Evolutionary conservation across 306 rosid genomes (phyloP).

Genomic region (Medicago ruthenica): DNA sequence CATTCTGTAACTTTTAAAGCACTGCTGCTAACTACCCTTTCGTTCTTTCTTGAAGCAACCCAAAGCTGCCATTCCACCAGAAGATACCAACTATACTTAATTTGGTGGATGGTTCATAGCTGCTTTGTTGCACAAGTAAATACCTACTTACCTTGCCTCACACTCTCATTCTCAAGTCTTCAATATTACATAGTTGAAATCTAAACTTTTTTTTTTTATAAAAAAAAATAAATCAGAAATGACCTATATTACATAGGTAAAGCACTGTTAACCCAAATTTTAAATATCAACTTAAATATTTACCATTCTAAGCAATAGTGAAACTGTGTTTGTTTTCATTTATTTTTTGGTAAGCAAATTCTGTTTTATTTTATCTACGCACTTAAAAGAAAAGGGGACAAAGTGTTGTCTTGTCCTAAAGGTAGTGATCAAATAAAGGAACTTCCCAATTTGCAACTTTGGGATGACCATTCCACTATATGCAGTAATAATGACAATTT

Average conservation of each 20-base stretch:
- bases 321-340: no score
- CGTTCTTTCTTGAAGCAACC: constrained; percentile 63
- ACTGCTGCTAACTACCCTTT: constrained; percentile 24
- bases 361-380: background rate
- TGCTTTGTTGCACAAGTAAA: constrained; percentile 38
- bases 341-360: no score
- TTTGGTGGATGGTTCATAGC: constrained; percentile 51
- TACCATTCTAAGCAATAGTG: no score
- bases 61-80: constrained; percentile 70
- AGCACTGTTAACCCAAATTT: no score
- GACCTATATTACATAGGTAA: no score
- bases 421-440: constrained; percentile 2
- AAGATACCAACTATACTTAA: constrained; percentile 43
- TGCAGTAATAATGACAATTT: constrained; percentile 37
- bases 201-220: no score
- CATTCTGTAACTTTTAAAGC: constrained; percentile 49
- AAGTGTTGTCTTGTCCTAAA: constrained; percentile 26
- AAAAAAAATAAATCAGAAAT: no score
- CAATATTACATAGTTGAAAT: no score
- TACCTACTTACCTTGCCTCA: constrained; percentile 35
- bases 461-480: background rate
- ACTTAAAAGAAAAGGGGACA: background rate
- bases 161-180: no score
- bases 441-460: constrained; percentile 37
- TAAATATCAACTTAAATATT: no score